Base-by-base conservation (phyloP, 768 basidiomycete genomes). In the Chalciporus pseudorubinellus region DNA sequence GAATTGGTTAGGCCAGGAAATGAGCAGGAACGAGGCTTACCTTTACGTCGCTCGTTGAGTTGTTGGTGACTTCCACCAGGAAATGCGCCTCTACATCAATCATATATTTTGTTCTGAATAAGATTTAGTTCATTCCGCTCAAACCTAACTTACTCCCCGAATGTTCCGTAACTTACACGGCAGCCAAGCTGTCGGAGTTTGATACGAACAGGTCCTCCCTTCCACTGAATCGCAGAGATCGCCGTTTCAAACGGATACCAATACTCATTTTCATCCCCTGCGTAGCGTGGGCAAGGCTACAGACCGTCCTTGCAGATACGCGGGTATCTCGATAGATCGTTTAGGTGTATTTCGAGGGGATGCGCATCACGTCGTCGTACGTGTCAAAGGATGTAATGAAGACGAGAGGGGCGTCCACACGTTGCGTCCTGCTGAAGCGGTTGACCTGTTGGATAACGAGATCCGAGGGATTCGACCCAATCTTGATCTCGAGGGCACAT, bases 351-450 rank as follows among this genome's bases (percentile, higher is more conserved):
- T 95, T 97, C 72, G 95, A 92, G 73, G 95, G 92, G 79, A 97
- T 92, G 59, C 91, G 88, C 56, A 91, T 84, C 45, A 94, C 95
- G 70, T 98, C 94, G 34, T 97, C 92, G 69, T 94, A 90, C 18
- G 95, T 98, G 78, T 95, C 95, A 81, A 98, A 98, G 50, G 92
- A 95, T 66, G 94, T 97, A 95, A 97, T 95, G 65, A 98, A 83
- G 74, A 97, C 89, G 70, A 97, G 87, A n/a, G 92, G 94, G 40
- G 95, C 91, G 72, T 97, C 88, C 72, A 91, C 87, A 57, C 81
- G 82, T 66, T 82, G 76, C 43, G 83, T 80, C 46, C 85, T 88
- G 79, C 95, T 94, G 67, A 95, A 84, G 70, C 95, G 91, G 78
- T 97, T 92, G 63, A 98, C 93, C 74, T 97, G 94, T 59, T 92